Percentiles rank a stretch among this genome's conserved stretches.
phyloP scores from a whole-genome alignment of 1,284 basidiomycete genomes.

The Malassezia restricta region DNA sequence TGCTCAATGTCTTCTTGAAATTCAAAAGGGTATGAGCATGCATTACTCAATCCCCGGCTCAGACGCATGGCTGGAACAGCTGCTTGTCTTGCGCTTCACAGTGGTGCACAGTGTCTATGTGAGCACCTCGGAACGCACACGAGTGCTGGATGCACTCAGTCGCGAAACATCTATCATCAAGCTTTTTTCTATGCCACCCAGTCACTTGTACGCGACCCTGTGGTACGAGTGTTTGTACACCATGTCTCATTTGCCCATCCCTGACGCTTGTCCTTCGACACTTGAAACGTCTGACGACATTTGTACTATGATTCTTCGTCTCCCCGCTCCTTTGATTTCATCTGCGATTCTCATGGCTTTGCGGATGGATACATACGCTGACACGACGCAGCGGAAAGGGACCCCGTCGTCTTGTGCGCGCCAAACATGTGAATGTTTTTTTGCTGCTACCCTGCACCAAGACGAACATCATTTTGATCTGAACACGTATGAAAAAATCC shows the following conservation, averaged over 20 bases:
- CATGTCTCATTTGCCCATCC: constrained; percentile 14
- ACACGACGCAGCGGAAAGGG: neutral
- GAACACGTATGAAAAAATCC: constrained; percentile 24
- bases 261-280: constrained; percentile 7
- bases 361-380: constrained; percentile 19
- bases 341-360: constrained; percentile 27
- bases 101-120: constrained; percentile 2
- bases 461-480: neutral
- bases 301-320: constrained; percentile 18
- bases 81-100: constrained; percentile 10
- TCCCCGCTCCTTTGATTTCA: constrained; percentile 24
- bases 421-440: constrained; percentile 29
- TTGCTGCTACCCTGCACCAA: constrained; percentile 20
- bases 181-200: neutral
- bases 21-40: constrained; percentile 17
- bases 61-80: constrained; percentile 13
- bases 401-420: constrained; percentile 12
- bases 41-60: neutral
- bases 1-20: constrained; percentile 17
- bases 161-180: neutral
- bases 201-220: constrained; percentile 18
- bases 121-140: neutral
- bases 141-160: constrained; percentile 17
- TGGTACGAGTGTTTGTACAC: constrained; percentile 27
- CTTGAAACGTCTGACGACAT: constrained; percentile 22